Conservation (phyloP, 495 filamentous ascomycete species). For the Barbatosphaeria neglecta region DNA sequence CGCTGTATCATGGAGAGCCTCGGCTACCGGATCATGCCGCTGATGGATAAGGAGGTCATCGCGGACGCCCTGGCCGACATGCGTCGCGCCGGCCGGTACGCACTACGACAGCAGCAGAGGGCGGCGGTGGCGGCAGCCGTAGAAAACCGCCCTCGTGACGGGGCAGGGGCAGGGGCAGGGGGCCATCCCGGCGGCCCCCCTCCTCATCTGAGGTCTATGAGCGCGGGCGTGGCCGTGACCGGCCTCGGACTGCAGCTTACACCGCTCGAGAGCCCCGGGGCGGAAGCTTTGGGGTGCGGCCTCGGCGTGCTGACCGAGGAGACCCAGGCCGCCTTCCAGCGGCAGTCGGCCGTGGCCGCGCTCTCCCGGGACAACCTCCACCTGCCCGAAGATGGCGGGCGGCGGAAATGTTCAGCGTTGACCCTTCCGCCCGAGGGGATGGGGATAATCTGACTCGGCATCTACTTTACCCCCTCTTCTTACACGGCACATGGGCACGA, state of each 20-base stretch:
- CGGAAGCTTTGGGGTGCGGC: constrained; percentile 7
- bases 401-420: neutral
- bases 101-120: constrained; percentile 5
- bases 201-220: constrained; percentile 27
- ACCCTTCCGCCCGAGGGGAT: neutral
- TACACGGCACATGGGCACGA: too few species aligned
- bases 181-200: constrained; percentile 8
- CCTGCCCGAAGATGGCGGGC: neutral
- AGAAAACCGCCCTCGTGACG: constrained; percentile 2
- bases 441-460: neutral
- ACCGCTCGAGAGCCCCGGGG: constrained; percentile 26
- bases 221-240: constrained; percentile 23
- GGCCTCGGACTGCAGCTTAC: constrained; percentile 27
- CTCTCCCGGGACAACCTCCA: neutral
- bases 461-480: too few species aligned
- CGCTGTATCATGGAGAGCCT: constrained; percentile 43
- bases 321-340: constrained; percentile 2
- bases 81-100: constrained; percentile 37
- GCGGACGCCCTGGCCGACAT: constrained; percentile 39
- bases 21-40: constrained; percentile 36
- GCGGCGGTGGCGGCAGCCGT: constrained; percentile 7
- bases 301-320: neutral
- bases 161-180: constrained; percentile 9
- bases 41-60: constrained; percentile 36
- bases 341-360: neutral